Base-by-base conservation (phyloP, 2,329 filamentous ascomycete species). In the Sporothrix inflata region DNA sequence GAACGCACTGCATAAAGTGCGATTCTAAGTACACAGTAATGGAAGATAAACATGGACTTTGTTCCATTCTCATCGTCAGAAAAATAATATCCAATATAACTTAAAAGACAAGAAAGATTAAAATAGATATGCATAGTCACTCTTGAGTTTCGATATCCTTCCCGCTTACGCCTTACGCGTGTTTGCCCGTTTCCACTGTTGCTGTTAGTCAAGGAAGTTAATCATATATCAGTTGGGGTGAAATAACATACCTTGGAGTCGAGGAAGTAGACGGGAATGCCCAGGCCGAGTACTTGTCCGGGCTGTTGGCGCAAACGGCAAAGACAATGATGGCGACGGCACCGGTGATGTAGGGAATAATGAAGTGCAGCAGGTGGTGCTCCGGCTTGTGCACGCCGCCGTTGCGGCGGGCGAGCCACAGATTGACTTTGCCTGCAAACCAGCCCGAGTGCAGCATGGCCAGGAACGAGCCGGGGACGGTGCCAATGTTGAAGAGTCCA, bases 211-310 rank as follows among this genome's bases (percentile, higher is more conserved):
- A 6, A 3, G 3, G 30, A 34, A 3, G 30, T 34, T 6, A 3
- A 34, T 34, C 30, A 3, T 6, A 3, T 6, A 34, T 6, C 6
- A 34, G 30, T 34, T 34, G 3, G 30, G 30, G 30, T 6, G 30
- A 34, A 6, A 6, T 34, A 14, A 53, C 49, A 24, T 53, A 53
- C 51, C 21, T 53, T 53, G 9, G 21, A 27, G 51, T 53, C 51
- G 21, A 53, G 21, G 14, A 53, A 53, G 51, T 53, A 53, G 51
- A 53, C 51, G 51, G 51, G 51, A 21, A 53, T 53, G 51, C 51
- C 51, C 51, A 53, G 51, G 51, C 51, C 7, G 51, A 53, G 51
- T 53, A 53, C 21, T 53, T 27, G 1, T 53, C 21, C 1, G 51
- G 51, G 21, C 8, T 27, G 21, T 53, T 53, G 51, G 51, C 21